Evolutionary conservation across 2,329 filamentous ascomycete genomes (phyloP).

Genomic region (Lachnum nothofagi): DNA sequence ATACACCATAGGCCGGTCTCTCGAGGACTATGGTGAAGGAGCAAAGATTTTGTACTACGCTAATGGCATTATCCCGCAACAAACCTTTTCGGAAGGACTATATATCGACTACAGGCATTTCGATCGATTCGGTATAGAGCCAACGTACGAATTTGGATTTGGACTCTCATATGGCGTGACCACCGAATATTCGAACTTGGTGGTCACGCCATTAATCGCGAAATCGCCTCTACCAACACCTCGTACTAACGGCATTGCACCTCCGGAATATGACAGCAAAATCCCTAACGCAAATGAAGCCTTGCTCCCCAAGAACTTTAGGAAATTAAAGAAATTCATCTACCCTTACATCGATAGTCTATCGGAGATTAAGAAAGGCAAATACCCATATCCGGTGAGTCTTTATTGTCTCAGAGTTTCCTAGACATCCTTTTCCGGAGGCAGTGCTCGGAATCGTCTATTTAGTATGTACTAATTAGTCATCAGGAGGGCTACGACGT

Average conservation of each 20-base stretch:
- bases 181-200: slow-evolving; percentile 50
- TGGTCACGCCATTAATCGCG: slow-evolving; percentile 38
- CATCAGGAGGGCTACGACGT: slow-evolving; percentile 47
- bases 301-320: slow-evolving; percentile 52
- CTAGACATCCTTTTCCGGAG: no score
- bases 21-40: slow-evolving; percentile 70
- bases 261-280: slow-evolving; percentile 46
- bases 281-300: slow-evolving; percentile 48
- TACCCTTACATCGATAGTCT: slow-evolving; percentile 52
- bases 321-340: slow-evolving; percentile 56
- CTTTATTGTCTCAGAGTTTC: no score
- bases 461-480: no score
- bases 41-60: slow-evolving; percentile 65
- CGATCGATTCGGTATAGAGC: slow-evolving; percentile 67
- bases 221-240: slow-evolving; percentile 32
- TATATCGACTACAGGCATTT: slow-evolving; percentile 90
- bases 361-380: slow-evolving; percentile 36
- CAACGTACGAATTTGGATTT: slow-evolving; percentile 81
- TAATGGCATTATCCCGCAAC: slow-evolving; percentile 68
- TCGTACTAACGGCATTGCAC: slow-evolving; percentile 35
- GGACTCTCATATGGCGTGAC: slow-evolving; percentile 69
- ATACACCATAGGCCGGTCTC: slow-evolving; percentile 74
- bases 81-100: slow-evolving; percentile 76
- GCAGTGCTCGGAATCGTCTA: no score
- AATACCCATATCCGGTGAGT: slow-evolving; percentile 36